phyloP scores from a whole-genome alignment of 768 basidiomycete species.

The Leccinum arenicola region DNA sequence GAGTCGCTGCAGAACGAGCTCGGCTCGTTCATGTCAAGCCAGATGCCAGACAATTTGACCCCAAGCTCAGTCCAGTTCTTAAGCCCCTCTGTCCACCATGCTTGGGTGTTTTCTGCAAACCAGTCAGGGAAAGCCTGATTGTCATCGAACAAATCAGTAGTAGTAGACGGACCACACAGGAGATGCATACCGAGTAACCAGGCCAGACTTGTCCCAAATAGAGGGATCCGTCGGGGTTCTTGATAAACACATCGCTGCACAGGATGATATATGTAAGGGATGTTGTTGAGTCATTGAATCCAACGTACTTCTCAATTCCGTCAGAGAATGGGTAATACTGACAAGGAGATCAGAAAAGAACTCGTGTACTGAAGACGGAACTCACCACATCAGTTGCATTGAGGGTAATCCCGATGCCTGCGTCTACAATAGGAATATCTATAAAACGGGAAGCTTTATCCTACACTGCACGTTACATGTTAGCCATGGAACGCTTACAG shows the following conservation, averaged over 20 bases:
- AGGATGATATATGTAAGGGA: neutral
- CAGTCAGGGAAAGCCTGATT: slow-evolving; percentile 58
- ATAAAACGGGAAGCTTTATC: neutral
- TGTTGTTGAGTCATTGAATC: neutral
- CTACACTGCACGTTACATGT: neutral
- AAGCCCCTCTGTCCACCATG: slow-evolving; percentile 62
- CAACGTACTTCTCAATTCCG: slow-evolving; percentile 54
- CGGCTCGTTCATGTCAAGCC: slow-evolving; percentile 70
- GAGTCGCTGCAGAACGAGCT: slow-evolving; percentile 65
- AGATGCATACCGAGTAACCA: slow-evolving; percentile 57
- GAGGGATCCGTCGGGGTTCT: slow-evolving; percentile 69
- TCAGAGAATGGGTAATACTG: slow-evolving; percentile 68
- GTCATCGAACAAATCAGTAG: neutral
- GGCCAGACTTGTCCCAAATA: slow-evolving; percentile 81
- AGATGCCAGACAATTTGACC: slow-evolving; percentile 59
- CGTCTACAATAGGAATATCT: slow-evolving; percentile 78
- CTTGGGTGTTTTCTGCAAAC: slow-evolving; percentile 50
- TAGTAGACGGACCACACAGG: neutral
- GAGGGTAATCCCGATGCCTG: slow-evolving; percentile 52
- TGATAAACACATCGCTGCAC: slow-evolving; percentile 64
- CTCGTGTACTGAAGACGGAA: neutral
- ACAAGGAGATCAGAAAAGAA: neutral
- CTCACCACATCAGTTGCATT: slow-evolving; percentile 64
- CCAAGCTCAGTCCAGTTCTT: slow-evolving; percentile 51
- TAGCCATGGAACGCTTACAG: slow-evolving; percentile 17